Conservation (phyloP, 805 yeast species). For the Yamadazyma nakazawae region DNA sequence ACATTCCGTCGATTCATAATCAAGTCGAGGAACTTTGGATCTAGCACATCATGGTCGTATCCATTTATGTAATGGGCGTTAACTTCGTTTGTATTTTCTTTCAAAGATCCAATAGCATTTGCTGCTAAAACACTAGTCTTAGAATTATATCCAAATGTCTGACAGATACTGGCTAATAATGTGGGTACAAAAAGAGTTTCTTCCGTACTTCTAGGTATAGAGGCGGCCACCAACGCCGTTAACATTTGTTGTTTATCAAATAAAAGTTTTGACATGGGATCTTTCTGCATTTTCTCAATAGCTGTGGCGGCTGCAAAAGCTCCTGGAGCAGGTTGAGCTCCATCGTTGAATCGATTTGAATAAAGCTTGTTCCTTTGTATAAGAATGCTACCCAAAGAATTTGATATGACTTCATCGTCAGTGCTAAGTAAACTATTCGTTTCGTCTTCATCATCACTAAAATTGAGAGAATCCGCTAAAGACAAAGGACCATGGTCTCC, state of each 20-base stretch:
- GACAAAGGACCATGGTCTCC: conserved; percentile 31
- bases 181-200: conserved; percentile 76
- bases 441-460: conserved; percentile 45
- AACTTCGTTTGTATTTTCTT: conserved; percentile 37
- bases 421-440: conserved; percentile 27
- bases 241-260: conserved; percentile 34
- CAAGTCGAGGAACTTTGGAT: conserved; percentile 17
- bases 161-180: conserved; percentile 63
- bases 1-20: conserved; percentile 26
- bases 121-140: conserved; percentile 71
- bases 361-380: conserved; percentile 10
- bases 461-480: conserved; percentile 34
- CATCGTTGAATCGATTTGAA: conserved; percentile 22
- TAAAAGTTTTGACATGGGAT: conserved; percentile 19
- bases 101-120: conserved; percentile 64
- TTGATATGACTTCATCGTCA: conserved; percentile 23
- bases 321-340: conserved; percentile 72
- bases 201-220: conserved; percentile 74
- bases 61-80: conserved; percentile 9
- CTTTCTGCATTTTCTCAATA: conserved; percentile 50
- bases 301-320: conserved; percentile 64
- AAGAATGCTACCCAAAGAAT: conserved; percentile 12
- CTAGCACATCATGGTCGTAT: conserved; percentile 5
- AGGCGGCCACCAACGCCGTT: conserved; percentile 55
- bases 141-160: conserved; percentile 67